phyloP scores from a whole-genome alignment of 1,284 basidiomycete genomes.

The Fistulinella staudtii region DNA sequence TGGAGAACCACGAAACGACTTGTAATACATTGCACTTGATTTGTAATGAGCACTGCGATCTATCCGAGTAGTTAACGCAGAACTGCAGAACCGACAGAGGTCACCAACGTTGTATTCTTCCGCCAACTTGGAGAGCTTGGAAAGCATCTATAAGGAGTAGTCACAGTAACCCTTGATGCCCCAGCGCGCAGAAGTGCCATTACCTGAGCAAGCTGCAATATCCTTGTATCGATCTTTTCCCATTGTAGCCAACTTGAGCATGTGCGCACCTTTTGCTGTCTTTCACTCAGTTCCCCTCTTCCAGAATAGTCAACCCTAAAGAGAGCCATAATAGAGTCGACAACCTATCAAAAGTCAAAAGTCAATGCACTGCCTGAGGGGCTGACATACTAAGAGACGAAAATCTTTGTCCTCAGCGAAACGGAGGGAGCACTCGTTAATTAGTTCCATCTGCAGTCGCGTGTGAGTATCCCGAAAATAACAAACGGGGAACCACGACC shows the following conservation, averaged over 20 bases:
- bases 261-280: constrained; percentile 75
- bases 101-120: constrained; percentile 77
- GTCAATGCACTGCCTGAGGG: neutral
- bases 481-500: constrained; percentile 34
- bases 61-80: constrained; percentile 36
- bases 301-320: constrained; percentile 92
- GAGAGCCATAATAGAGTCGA: constrained; percentile 93
- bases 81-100: constrained; percentile 3
- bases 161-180: constrained; percentile 2
- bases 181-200: neutral
- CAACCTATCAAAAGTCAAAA: constrained; percentile 52
- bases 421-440: constrained; percentile 78
- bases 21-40: constrained; percentile 82
- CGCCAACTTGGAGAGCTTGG: constrained; percentile 84
- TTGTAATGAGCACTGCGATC: constrained; percentile 85
- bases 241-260: neutral
- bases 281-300: constrained; percentile 86
- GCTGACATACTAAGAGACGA: constrained; percentile 53
- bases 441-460: constrained; percentile 70
- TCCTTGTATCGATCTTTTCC: constrained; percentile 1
- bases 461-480: constrained; percentile 8
- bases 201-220: constrained; percentile 61
- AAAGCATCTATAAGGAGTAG: constrained; percentile 63
- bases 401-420: constrained; percentile 84
- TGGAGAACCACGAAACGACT: neutral